phyloP scores from a whole-genome alignment of 1,139 yeast genomes.

The Pichia sp. region DNA sequence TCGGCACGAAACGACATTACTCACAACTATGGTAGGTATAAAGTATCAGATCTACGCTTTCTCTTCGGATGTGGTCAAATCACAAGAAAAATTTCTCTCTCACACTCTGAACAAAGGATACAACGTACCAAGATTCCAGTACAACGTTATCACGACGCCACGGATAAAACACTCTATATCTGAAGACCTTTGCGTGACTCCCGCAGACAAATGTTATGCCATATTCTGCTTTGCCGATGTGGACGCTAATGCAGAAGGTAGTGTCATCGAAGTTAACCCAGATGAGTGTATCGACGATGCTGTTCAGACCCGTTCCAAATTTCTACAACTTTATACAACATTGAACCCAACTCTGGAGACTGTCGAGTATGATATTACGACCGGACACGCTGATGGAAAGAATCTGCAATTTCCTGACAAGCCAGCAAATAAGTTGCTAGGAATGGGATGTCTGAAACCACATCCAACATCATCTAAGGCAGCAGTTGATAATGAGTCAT shows the following conservation, averaged over 20 bases:
- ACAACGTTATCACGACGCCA: constrained; percentile 34
- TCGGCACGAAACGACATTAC: no score
- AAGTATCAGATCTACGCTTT: constrained; percentile 7
- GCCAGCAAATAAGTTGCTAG: constrained; percentile 27
- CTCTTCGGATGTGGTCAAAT: constrained; percentile 3
- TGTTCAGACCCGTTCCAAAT: no score
- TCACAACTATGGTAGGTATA: no score
- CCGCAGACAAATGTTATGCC: constrained; percentile 12
- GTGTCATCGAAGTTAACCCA: no score
- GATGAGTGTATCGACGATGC: no score
- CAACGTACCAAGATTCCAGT: constrained; percentile 38
- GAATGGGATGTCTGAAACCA: constrained; percentile 40
- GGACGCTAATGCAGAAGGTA: constrained; percentile 1
- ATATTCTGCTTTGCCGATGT: constrained; percentile 16
- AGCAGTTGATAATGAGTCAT: no score
- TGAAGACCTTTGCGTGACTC: constrained; percentile 27
- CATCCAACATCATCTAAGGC: constrained; percentile 9
- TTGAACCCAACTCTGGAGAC: no score
- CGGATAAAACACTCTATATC: constrained; percentile 35
- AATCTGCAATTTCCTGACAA: constrained; percentile 3
- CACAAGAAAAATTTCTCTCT: constrained; percentile 14
- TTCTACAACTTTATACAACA: no score
- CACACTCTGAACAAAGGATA: constrained; percentile 40
- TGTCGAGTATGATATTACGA: no score
- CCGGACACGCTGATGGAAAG: constrained; percentile 1